These are phyloP conservation scores for Yamadazyma dendronema DNA, from an alignment of 1,139 yeast species.

Conservation along the genomic window DNA sequence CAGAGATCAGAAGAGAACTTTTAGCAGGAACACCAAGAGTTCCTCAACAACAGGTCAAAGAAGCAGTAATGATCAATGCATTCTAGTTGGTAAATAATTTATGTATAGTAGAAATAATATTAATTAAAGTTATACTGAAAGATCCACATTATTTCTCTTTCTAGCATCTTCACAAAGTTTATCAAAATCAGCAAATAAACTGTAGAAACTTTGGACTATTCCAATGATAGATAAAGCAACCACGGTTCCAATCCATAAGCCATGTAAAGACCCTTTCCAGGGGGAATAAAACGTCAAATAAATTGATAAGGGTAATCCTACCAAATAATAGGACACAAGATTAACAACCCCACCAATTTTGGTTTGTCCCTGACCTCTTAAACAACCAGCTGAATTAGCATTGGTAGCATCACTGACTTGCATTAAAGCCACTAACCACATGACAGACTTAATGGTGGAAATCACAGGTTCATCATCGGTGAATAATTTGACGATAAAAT, in stretches of 20 bases:
- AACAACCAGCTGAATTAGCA: slow-evolving; percentile 59
- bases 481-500: slow-evolving; percentile 35
- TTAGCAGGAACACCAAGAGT: slow-evolving; percentile 67
- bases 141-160: slow-evolving; percentile 25
- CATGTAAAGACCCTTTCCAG: slow-evolving; percentile 44
- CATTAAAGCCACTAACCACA: slow-evolving; percentile 56
- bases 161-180: slow-evolving; percentile 42
- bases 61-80: slow-evolving; percentile 41
- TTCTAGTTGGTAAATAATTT: slow-evolving; percentile 19
- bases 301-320: slow-evolving; percentile 53
- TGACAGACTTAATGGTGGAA: slow-evolving; percentile 34
- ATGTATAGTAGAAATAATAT: slow-evolving; percentile 6
- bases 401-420: slow-evolving; percentile 58
- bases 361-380: slow-evolving; percentile 57
- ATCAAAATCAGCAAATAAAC: slow-evolving; percentile 40
- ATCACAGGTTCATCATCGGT: slow-evolving; percentile 45
- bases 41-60: slow-evolving; percentile 22
- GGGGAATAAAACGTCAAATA: slow-evolving; percentile 48
- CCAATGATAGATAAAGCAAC: slow-evolving; percentile 54
- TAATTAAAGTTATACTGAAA: slow-evolving; percentile 2
- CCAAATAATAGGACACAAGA: slow-evolving; percentile 48
- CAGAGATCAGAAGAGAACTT: slow-evolving; percentile 91
- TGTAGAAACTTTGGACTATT: slow-evolving; percentile 46
- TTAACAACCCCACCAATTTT: slow-evolving; percentile 59
- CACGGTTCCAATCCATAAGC: slow-evolving; percentile 56